These are phyloP conservation scores for Ocimum tenuiflorum DNA, from an alignment of 257 asterid genomes.

Conservation along the genomic window DNA sequence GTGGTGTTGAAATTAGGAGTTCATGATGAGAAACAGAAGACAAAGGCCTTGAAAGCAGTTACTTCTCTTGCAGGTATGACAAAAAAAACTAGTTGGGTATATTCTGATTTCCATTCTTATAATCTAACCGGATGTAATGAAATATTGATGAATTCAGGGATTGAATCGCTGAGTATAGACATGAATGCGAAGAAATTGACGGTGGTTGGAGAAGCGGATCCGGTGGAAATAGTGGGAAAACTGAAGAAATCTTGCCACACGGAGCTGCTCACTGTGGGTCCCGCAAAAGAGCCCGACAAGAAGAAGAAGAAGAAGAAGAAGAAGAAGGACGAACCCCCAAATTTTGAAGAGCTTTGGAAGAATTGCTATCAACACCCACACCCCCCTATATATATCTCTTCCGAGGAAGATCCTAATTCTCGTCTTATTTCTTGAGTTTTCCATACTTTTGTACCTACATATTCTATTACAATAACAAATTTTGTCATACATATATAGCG, in stretches of 20 bases:
- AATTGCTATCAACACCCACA: neutral
- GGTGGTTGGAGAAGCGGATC: constrained; percentile 42
- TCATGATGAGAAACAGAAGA: constrained; percentile 35
- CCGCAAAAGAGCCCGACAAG: too few species aligned
- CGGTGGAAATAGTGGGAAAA: constrained; percentile 35
- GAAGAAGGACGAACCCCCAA: constrained; percentile 19
- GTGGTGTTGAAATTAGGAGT: constrained; percentile 41
- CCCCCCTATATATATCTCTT: constrained; percentile 13
- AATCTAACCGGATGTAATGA: too few species aligned
- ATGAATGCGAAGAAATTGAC: constrained; percentile 46
- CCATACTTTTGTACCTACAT: too few species aligned
- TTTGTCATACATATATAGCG: too few species aligned
- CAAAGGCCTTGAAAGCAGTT: constrained; percentile 56
- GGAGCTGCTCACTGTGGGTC: constrained; percentile 34
- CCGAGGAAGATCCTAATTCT: constrained; percentile 43
- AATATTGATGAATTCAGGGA: constrained; percentile 21
- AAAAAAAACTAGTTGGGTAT: neutral
- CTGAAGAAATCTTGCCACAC: constrained; percentile 32
- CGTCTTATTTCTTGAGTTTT: constrained; percentile 38
- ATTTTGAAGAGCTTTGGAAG: constrained; percentile 25
- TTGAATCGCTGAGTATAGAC: constrained; percentile 40
- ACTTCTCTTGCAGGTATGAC: constrained; percentile 37
- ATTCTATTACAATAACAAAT: too few species aligned
- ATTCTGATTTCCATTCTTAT: neutral
- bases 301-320: constrained; percentile 42